phyloP scores from a whole-genome alignment of 1,284 basidiomycete species.

The Microbotryum lychnidis-dioicae region DNA sequence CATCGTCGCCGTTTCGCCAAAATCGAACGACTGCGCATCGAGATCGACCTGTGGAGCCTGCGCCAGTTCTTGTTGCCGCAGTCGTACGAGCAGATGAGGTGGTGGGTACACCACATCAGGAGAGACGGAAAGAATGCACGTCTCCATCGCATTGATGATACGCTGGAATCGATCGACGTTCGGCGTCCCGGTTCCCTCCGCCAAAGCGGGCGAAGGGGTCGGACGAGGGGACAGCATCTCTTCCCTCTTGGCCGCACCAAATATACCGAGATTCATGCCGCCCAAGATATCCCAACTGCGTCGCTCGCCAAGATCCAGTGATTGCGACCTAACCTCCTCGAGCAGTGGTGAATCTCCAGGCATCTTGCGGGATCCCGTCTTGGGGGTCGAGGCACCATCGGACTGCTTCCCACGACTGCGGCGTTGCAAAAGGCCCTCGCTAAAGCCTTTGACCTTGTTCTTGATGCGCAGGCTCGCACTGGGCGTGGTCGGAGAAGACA shows the following conservation, averaged over 20 bases:
- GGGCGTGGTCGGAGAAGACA: neutral
- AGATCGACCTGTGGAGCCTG: neutral
- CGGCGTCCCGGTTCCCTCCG: neutral
- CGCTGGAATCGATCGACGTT: conserved; percentile 20
- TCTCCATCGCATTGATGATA: conserved; percentile 22
- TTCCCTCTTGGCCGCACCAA: neutral
- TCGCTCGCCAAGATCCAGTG: neutral
- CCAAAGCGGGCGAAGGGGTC: neutral
- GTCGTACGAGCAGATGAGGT: conserved; percentile 25
- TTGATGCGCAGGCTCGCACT: neutral
- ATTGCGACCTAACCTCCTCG: neutral
- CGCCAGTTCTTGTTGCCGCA: conserved; percentile 26
- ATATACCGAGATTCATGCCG: conserved; percentile 5
- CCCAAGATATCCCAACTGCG: conserved; percentile 6
- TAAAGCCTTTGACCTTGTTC: conserved; percentile 5
- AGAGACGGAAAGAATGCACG: conserved; percentile 18
- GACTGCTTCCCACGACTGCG: too few species aligned
- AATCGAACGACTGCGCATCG: neutral
- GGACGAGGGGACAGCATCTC: too few species aligned
- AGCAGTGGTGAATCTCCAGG: too few species aligned
- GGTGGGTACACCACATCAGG: conserved; percentile 27
- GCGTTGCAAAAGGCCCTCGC: neutral
- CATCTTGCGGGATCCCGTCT: too few species aligned
- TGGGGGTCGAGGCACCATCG: too few species aligned
- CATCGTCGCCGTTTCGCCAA: neutral